These are phyloP conservation scores for Liquidambar formosana DNA, from an alignment of 164 flowering plant species.

Conservation along the genomic window DNA sequence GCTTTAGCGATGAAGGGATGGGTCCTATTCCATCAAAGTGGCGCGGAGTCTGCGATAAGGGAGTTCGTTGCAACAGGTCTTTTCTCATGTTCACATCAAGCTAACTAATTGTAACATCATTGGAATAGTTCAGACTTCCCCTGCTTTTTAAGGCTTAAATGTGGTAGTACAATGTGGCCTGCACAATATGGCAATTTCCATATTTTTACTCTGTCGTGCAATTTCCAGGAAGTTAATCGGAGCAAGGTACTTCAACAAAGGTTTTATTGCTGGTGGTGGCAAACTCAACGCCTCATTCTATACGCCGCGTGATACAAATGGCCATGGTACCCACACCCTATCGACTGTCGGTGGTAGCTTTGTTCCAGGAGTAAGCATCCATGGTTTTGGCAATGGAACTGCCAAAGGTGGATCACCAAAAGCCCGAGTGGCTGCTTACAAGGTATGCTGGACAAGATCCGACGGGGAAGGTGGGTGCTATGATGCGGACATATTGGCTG, in stretches of 20 bases:
- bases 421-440: slow-evolving; percentile 27
- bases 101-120: no score
- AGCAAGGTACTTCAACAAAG: slow-evolving; percentile 66
- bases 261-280: slow-evolving; percentile 36
- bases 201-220: no score
- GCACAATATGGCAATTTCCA: no score
- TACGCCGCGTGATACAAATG: slow-evolving; percentile 50
- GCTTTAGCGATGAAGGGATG: slow-evolving; percentile 27
- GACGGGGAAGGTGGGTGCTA: slow-evolving; percentile 19
- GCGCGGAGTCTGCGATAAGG: slow-evolving; percentile 24
- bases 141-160: no score
- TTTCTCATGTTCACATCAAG: not conserved
- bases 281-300: not conserved
- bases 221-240: slow-evolving; percentile 85
- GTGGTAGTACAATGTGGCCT: no score
- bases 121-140: no score
- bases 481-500: slow-evolving; percentile 48
- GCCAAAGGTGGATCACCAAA: slow-evolving; percentile 28
- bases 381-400: slow-evolving; percentile 22
- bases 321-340: slow-evolving; percentile 80
- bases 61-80: slow-evolving; percentile 57
- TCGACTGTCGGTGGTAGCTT: slow-evolving; percentile 75
- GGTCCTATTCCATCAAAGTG: slow-evolving; percentile 35
- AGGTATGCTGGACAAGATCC: slow-evolving; percentile 20
- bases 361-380: slow-evolving; percentile 48